Conservation (phyloP, 495 filamentous ascomycete genomes). For the Penicillium desertorum region DNA sequence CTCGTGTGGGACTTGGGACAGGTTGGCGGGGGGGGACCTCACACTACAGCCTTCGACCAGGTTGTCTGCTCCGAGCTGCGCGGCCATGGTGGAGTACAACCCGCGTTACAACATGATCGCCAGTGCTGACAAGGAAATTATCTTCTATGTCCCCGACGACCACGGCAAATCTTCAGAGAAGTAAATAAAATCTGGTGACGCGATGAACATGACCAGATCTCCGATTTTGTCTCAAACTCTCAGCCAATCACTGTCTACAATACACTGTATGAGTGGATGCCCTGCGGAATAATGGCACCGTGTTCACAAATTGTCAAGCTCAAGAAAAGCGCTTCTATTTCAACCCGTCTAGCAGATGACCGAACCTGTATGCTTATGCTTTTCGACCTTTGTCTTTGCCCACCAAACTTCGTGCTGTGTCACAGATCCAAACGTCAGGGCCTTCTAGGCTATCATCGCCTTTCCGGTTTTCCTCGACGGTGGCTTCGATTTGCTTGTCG, state of each 20-base stretch:
- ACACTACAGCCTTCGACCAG: conserved; percentile 62
- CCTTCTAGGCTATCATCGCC: conserved; percentile 47
- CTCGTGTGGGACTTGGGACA: conserved; percentile 79
- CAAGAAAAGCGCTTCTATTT: conserved; percentile 1
- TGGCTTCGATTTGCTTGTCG: conserved; percentile 60
- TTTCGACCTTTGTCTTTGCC: conserved; percentile 59
- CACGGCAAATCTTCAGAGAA: conserved; percentile 34
- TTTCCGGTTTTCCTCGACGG: conserved; percentile 44
- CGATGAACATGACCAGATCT: background rate
- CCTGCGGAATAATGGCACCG: background rate
- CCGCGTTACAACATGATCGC: conserved; percentile 87
- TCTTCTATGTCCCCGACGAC: conserved; percentile 81
- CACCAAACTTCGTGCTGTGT: conserved; percentile 62
- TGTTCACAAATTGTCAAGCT: background rate
- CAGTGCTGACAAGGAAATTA: conserved; percentile 79
- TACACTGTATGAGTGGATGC: background rate
- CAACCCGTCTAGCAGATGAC: background rate
- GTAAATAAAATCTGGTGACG: conserved; percentile 13
- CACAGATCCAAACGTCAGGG: conserved; percentile 61
- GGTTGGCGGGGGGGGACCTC: conserved; percentile 47
- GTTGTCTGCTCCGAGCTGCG: conserved; percentile 64
- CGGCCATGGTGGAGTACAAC: conserved; percentile 80
- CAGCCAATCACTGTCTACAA: background rate
- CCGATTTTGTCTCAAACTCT: background rate
- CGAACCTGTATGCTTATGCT: conserved; percentile 20